Evolutionary conservation across 805 yeast genomes (phyloP), one percentile per base, ranked within the genome.

Genomic region (Maudiozyma serrabonitensis): DNA sequence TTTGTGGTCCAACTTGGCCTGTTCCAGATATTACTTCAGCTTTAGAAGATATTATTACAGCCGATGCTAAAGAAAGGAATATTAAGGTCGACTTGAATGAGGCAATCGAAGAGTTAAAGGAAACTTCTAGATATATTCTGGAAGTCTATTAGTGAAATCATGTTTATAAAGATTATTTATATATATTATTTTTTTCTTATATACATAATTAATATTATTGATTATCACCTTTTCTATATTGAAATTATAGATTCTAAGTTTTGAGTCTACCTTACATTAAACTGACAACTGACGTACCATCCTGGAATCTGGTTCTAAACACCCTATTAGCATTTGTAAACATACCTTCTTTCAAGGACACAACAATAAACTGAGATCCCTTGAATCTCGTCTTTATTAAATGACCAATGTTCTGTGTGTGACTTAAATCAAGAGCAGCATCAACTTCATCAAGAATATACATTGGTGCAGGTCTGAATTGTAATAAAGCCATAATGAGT

Each of bases 1-100:
- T 91, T 66, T 91, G 98, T 80, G 98, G 98, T 54, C 98, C 98
- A 41, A 91, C 97, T 2, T 91, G 98, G 98, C 98, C 98, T 34
- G 97, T 91, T 62, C 96, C 98, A 11, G 96, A 90, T 67, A 86
- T 91, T 60, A 86, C 96, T 47, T 84, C 83, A 42, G 95, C 96
- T 60, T 73, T 91, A 57, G 84, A 84, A 62, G 95, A 87, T 55
- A 84, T 91, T 58, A 75, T 89, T 46, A 68, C 69, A 23, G 76
- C 77, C 43, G 95, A 87, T 55, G 95, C 95, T 25, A 73, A 71
- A 47, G 73, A 72, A 55, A 75, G 73, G 48, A 95, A 93, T 50
- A 77, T 74, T 46, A 75, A 76, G 59, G 73, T 86, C 50, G 95
- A 90, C 59, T 75, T 83, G 56, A 80, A 82, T 45, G 81, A 81